These are phyloP conservation scores for Rhododendron griersonianum DNA, from an alignment of 148 eudicot genomes.

Conservation along the genomic window DNA sequence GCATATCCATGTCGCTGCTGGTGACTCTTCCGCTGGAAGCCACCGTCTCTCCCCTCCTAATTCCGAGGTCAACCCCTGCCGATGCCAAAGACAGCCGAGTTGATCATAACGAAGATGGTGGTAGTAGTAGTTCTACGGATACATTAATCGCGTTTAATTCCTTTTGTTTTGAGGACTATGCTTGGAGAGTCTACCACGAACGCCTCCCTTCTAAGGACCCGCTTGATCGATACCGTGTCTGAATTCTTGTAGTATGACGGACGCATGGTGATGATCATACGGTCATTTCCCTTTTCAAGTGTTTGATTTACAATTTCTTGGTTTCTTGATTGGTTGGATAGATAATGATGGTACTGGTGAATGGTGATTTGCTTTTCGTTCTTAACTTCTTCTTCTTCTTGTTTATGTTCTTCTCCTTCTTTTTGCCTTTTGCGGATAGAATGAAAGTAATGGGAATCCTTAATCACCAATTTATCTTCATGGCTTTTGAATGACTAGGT, in stretches of 20 bases:
- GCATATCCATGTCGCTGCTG: conserved; percentile 59
- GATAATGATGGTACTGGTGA: not conserved
- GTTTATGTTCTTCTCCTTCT: not conserved
- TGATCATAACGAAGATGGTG: conserved; percentile 1
- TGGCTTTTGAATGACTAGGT: not conserved
- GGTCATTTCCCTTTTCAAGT: not conserved
- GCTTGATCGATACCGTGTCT: conserved; percentile 54
- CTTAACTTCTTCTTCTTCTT: not conserved
- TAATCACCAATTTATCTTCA: not conserved
- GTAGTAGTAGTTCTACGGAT: not conserved
- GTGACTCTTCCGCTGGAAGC: conserved; percentile 63
- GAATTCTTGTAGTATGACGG: not conserved
- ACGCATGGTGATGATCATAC: too few species aligned
- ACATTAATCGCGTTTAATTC: conserved; percentile 27
- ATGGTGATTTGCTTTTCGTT: not conserved
- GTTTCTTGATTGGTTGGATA: not conserved
- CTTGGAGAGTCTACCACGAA: conserved; percentile 81
- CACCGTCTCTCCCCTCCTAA: conserved; percentile 47
- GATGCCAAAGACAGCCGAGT: not conserved
- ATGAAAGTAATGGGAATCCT: not conserved
- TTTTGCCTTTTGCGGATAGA: too few species aligned
- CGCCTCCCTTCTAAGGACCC: conserved; percentile 64
- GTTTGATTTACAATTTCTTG: not conserved
- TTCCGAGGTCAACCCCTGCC: conserved; percentile 11
- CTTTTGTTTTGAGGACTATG: conserved; percentile 73